Conservation (phyloP, 2,329 filamentous ascomycete genomes). For the Colletotrichum noveboracense region DNA sequence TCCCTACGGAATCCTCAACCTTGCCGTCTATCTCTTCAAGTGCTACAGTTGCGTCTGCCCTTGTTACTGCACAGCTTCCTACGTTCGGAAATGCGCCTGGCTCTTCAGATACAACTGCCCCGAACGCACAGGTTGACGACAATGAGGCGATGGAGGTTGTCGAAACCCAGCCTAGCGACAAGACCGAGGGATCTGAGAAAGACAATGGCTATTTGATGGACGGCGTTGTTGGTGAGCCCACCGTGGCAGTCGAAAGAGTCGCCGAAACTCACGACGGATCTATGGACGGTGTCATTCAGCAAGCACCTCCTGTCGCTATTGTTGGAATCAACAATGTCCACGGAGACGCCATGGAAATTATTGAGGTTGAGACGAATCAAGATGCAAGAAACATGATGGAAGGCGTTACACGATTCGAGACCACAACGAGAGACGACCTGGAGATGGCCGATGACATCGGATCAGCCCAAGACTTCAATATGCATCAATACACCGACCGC, state of each 20-base stretch:
- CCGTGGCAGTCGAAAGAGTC: not conserved
- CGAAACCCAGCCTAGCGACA: not conserved
- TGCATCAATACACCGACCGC: not conserved
- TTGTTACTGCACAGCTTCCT: not conserved
- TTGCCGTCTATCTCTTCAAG: not conserved
- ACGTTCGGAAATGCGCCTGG: not conserved
- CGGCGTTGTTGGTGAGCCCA: not conserved
- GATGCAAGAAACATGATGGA: not conserved
- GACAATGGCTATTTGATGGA: not conserved
- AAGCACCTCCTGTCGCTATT: not conserved
- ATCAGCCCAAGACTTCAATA: not conserved
- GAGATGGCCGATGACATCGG: not conserved
- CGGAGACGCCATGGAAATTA: not conserved
- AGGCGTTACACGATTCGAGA: not conserved
- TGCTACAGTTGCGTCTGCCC: not conserved
- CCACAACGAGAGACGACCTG: not conserved
- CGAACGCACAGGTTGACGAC: not conserved
- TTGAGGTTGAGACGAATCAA: not conserved
- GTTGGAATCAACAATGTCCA: not conserved
- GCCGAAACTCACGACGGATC: not conserved
- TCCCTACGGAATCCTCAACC: not conserved
- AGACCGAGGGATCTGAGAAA: not conserved
- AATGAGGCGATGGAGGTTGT: not conserved
- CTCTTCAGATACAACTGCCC: not conserved
- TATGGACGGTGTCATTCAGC: not conserved